Base-by-base conservation (phyloP, 768 basidiomycete genomes). In the Trametes coccinea region DNA sequence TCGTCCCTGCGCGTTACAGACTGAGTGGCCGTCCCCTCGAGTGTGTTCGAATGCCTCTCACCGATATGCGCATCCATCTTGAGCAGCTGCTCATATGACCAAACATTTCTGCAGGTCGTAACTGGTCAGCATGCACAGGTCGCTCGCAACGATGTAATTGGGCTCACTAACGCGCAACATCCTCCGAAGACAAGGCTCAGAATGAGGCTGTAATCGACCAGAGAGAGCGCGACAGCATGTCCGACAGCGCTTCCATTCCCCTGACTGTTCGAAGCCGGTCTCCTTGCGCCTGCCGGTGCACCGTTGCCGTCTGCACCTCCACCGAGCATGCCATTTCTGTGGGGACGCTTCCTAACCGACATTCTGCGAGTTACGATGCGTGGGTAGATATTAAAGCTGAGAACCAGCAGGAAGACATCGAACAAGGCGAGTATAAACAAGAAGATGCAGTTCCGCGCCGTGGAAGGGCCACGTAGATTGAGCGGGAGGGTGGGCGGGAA, bases 131-230 rank as follows among this genome's bases (percentile, higher is more conserved):
- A 13, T 27, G 5, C 41, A 16, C 41, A 43, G n/a, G 22, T 53
- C 46, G n/a, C 17, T 31, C 9, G 47, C 6, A 11, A 6, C 16
- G 11, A 29, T n/a, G 51, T 37, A 8, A 34, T 16, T 29, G 51
- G 17, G 57, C 50, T 34, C 10, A 81, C 86, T 56, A 73, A 89
- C 88, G 86, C 79, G 81, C 92, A 94, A 69, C 92, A 94, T 17
- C 92, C 92, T 27, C 92, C 92, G 65, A 93, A 82, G 4, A 93
- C 85, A 65, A 90, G 78, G 1, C 80, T 77, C 22, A 90, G 70
- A 22, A 84, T 78, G 53, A 78, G 60, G 1, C 73, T 66, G 68
- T 76, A 79, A 66, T 76, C 75, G 0, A 76, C n/a, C 37, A 76
- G 53, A 10, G 70, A 71, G n/a, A 64, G 56, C 10, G 70, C 67